Base-by-base conservation (phyloP, 495 filamentous ascomycete species). In the Xylaria flabelliformis region DNA sequence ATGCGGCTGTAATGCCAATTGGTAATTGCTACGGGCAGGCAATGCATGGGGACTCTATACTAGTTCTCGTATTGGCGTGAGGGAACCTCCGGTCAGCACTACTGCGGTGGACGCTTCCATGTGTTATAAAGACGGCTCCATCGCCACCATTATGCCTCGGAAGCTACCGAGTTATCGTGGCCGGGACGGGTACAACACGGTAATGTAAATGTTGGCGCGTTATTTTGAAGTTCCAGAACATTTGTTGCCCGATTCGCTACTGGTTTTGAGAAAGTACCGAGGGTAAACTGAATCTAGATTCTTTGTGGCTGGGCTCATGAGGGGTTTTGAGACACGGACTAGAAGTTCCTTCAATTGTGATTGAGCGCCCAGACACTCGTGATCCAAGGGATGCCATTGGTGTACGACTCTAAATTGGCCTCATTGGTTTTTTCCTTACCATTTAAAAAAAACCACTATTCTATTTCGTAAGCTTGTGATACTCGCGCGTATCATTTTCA, bases 1-100 rank as follows among this genome's bases (percentile, higher is more conserved):
- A 67, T 67, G 65, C 65, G 32, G 44, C 64, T 66, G 46, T 32
- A 12, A 21, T 66, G 65, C 50, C 65, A 56, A 41, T 67, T 67
- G 50, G 65, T 67, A 55, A 55, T 36, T 36, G 65, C 26, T 36
- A 55, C 64, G 19, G 26, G 26, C 12, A 36, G 26, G 19, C 17
- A 7, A 24, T 51, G 15, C 29, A 26, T 13, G 10, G 64, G 42
- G 26, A 19, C 8, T 21, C 29, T 29, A 29, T n/a, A 29, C 36
- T 9, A 39, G 44, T 50, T 46, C 42, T 44, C 48, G 42, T 44
- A 32, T 63, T 29, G n/a, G 48, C n/a, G 48, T 61, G 29, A 39
- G 58, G 6, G 9, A 36, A 39, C 15, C 29, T 58, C 29, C 13
- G 55, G 26, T 36, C 55, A 59, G 26, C 17, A 19, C 29, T 36